Conservation (phyloP, 2,329 filamentous ascomycete species). For the Monosporascus sp. region DNA sequence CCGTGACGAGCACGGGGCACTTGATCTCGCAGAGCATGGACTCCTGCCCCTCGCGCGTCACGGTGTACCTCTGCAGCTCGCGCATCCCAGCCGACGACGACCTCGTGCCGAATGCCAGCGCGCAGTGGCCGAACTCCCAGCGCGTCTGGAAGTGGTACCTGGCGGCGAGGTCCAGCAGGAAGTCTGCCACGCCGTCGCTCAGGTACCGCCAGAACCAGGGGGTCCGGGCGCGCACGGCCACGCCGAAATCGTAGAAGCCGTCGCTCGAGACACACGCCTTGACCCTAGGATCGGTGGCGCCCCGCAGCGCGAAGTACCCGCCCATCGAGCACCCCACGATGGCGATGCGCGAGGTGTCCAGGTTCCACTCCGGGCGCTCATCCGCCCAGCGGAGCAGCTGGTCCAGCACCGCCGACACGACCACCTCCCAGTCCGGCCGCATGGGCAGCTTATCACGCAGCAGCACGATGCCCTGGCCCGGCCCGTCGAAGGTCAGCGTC, state of each 20-base stretch:
- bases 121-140: too few species aligned
- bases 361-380: conserved; percentile 15
- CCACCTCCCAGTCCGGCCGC: conserved; percentile 33
- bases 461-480: conserved; percentile 37
- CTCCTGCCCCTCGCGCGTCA: too few species aligned
- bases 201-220: too few species aligned
- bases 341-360: conserved; percentile 32
- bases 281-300: conserved; percentile 33
- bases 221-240: too few species aligned
- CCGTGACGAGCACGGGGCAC: too few species aligned
- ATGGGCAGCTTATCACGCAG: conserved; percentile 21
- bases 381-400: conserved; percentile 14
- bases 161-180: too few species aligned
- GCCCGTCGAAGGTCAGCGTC: conserved; percentile 38
- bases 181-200: too few species aligned
- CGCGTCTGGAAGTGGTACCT: too few species aligned
- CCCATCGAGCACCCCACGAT: conserved; percentile 35
- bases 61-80: too few species aligned
- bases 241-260: background rate
- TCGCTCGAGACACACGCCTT: conserved; percentile 32
- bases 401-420: conserved; percentile 27
- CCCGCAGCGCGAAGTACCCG: conserved; percentile 41
- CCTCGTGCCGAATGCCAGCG: too few species aligned
- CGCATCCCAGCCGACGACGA: too few species aligned
- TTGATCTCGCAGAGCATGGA: too few species aligned